Conservation (phyloP, 2,329 filamentous ascomycete species). For the Sphaerulina musiva region DNA sequence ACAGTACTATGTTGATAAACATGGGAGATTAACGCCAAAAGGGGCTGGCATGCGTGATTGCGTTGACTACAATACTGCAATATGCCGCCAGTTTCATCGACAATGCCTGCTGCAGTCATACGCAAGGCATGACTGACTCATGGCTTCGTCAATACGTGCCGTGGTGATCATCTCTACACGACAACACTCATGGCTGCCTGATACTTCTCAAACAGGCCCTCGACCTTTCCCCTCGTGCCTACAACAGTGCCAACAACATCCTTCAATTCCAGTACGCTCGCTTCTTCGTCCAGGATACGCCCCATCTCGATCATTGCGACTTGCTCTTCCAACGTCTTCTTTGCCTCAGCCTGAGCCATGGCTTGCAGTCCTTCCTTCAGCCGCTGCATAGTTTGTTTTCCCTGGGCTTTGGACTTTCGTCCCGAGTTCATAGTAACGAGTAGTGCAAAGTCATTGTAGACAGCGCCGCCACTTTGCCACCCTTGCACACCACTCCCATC, state of each 20-base stretch:
- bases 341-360: slow-evolving; percentile 39
- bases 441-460: slow-evolving; percentile 50
- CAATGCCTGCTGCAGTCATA: too few relatives aligned
- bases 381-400: slow-evolving; percentile 24
- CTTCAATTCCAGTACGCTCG: slow-evolving; percentile 39
- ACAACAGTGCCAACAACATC: slow-evolving; percentile 22
- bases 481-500: slow-evolving; percentile 44
- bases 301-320: slow-evolving; percentile 81
- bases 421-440: slow-evolving; percentile 22
- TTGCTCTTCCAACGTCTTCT: slow-evolving; percentile 46
- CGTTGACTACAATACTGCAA: too few relatives aligned
- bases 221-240: slow-evolving; percentile 35
- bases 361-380: slow-evolving; percentile 35
- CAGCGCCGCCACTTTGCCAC: slow-evolving; percentile 72
- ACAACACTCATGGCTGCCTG: slow-evolving; percentile 67
- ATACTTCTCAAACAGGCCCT: slow-evolving; percentile 42
- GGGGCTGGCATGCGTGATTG: too few relatives aligned
- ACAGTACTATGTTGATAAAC: too few relatives aligned
- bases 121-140: not conserved
- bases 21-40: too few relatives aligned
- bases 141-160: not conserved
- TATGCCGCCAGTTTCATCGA: too few relatives aligned
- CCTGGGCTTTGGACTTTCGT: slow-evolving; percentile 31
- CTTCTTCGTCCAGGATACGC: slow-evolving; percentile 61
- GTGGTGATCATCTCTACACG: slow-evolving; percentile 52